Evolutionary conservation across 176 grass and related monocot species (phyloP).

Genomic region (Rhynchospora pubera): DNA sequence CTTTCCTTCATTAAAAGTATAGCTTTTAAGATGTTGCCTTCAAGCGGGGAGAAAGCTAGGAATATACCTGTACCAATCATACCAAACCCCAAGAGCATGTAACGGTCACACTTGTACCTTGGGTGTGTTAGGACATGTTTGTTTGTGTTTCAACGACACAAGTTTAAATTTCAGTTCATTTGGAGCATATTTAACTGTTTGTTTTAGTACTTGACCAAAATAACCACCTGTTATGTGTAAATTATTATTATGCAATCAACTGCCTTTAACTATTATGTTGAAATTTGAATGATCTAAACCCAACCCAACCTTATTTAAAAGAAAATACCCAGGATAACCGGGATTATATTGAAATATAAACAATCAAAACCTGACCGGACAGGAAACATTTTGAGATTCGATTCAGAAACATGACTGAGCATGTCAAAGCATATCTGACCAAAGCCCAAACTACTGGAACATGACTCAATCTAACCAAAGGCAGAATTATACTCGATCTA

Average conservation of each 20-base stretch:
- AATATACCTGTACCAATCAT: conserved; percentile 23
- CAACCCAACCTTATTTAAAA: background rate
- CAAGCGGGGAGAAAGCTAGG: conserved; percentile 12
- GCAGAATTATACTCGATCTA: background rate
- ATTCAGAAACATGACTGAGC: background rate
- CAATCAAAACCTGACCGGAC: background rate
- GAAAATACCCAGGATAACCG: background rate
- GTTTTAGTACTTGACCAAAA: background rate
- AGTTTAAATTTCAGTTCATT: background rate
- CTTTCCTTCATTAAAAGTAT: conserved; percentile 23
- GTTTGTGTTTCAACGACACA: background rate
- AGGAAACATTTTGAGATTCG: background rate
- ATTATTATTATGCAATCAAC: background rate
- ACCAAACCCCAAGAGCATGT: background rate
- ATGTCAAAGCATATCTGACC: background rate
- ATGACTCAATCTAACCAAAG: background rate
- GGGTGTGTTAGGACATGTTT: background rate
- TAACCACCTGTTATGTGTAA: background rate
- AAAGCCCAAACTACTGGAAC: background rate
- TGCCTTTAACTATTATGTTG: background rate
- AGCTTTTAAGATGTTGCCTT: conserved; percentile 21
- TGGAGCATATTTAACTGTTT: background rate
- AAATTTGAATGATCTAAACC: background rate
- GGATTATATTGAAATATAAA: background rate
- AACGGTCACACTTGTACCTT: background rate